These are phyloP conservation scores for Schizosaccharomyces cryophilus DNA, from an alignment of 805 yeast genomes.

Conservation along the genomic window DNA sequence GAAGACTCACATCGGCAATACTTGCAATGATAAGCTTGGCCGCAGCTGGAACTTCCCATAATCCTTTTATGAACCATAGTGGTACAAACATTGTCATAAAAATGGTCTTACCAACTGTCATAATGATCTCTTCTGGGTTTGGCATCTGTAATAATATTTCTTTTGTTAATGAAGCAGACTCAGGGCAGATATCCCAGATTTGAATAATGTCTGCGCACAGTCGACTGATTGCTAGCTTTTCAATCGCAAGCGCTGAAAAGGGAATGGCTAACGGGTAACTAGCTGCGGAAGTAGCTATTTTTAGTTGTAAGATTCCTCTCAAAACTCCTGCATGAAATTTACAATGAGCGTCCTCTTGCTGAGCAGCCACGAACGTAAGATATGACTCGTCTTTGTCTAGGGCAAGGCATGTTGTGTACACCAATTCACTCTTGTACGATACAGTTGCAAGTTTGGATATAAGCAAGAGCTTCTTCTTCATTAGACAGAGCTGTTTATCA, in stretches of 20 bases:
- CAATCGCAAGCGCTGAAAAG: neutral
- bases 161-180: neutral
- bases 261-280: neutral
- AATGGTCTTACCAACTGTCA: neutral
- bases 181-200: neutral
- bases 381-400: neutral
- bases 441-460: neutral
- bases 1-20: neutral
- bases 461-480: neutral
- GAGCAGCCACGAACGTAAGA: neutral
- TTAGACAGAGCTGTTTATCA: no score
- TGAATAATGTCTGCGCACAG: neutral
- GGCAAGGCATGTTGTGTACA: neutral
- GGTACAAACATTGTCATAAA: neutral
- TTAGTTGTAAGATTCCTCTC: neutral
- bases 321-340: neutral
- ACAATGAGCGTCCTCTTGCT: neutral
- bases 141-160: neutral
- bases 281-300: neutral
- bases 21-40: neutral
- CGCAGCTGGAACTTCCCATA: conserved; percentile 1
- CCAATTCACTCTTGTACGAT: neutral
- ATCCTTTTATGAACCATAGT: neutral
- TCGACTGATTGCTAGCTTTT: neutral
- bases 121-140: neutral